Evolutionary conservation across 139 green algal genomes (phyloP).

Genomic region (Volvox africanus): DNA sequence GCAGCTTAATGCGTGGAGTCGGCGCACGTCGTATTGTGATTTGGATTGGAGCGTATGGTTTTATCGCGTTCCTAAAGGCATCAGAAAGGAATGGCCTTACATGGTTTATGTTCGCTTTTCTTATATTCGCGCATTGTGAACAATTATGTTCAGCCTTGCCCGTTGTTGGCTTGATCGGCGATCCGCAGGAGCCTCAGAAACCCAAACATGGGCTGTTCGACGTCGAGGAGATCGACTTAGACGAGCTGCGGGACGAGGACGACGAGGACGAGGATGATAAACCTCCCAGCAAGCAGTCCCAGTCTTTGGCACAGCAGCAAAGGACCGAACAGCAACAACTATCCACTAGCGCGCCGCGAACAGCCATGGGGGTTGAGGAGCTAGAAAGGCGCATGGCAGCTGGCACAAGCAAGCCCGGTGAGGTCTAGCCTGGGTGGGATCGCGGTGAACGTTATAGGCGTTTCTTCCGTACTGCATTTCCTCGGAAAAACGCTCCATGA

Average conservation of each 20-base stretch:
- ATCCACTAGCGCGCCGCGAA: neutral
- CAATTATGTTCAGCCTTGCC: too few species aligned
- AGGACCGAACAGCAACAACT: neutral
- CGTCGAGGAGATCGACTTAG: conserved; percentile 43
- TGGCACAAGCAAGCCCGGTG: conserved; percentile 4
- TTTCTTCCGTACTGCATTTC: too few species aligned
- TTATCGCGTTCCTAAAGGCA: too few species aligned
- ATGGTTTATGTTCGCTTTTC: too few species aligned
- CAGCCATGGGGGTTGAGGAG: conserved; percentile 27
- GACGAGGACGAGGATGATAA: neutral
- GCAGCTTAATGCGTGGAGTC: too few species aligned
- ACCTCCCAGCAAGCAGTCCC: neutral
- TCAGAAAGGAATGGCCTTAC: too few species aligned
- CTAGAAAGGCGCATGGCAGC: conserved; percentile 32
- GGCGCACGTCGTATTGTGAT: too few species aligned
- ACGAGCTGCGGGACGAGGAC: conserved; percentile 20
- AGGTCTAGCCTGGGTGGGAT: neutral
- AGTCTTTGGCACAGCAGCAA: neutral
- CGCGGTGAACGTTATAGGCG: too few species aligned
- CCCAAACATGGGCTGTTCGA: conserved; percentile 31
- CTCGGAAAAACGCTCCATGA: too few species aligned
- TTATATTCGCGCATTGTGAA: too few species aligned
- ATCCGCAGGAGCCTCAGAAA: conserved; percentile 23
- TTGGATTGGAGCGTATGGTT: too few species aligned
- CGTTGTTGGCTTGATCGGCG: neutral